Evolutionary conservation across 1,284 basidiomycete genomes (phyloP), one percentile per base, ranked within the genome.

Genomic region (Peniophora sp.): DNA sequence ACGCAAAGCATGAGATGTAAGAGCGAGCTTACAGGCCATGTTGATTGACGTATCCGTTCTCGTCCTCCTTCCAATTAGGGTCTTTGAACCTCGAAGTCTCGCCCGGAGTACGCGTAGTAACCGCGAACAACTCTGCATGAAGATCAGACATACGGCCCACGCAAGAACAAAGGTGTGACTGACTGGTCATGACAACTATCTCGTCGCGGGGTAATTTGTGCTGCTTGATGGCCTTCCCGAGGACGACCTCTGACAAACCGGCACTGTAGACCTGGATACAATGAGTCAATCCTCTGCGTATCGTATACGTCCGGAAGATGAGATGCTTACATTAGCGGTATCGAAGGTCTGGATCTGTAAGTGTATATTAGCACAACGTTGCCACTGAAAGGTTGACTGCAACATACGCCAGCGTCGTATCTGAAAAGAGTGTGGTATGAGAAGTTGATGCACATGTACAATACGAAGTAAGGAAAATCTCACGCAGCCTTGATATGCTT

Each of bases 401-500:
- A 5, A 32, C 27, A 6, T 12, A 32, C 27, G 5, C 38, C 38
- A 6, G 38, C 38, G 19, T 41, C 38, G 16, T 41, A 41, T n/a
- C 34, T 36, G 34, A 36, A 36, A 10, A n/a, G 34, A 36, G 10
- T n/a, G n/a, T 36, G 34, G 34, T 10, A 36, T n/a, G n/a, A n/a
- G 34, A 36, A 10, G n/a, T 10, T 36, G 10, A n/a, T 10, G 10
- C 34, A 36, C n/a, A 36, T 36, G 34, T n/a, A n/a, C 10, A 36
- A 36, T 10, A 36, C 34, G n/a, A 10, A n/a, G n/a, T n/a, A n/a
- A n/a, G n/a, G n/a, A n/a, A n/a, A n/a, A 36, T 12, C 41, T 44
- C 51, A 70, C 63, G 69, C 69, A 27, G 55, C 65, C 54, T 69
- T 69, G 58, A 71, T 68, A 43, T 69, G 67, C 52, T 63, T 58